Evolutionary conservation across 352 stramenopile genomes (phyloP).

Genomic region (Ophiocytium majus): DNA sequence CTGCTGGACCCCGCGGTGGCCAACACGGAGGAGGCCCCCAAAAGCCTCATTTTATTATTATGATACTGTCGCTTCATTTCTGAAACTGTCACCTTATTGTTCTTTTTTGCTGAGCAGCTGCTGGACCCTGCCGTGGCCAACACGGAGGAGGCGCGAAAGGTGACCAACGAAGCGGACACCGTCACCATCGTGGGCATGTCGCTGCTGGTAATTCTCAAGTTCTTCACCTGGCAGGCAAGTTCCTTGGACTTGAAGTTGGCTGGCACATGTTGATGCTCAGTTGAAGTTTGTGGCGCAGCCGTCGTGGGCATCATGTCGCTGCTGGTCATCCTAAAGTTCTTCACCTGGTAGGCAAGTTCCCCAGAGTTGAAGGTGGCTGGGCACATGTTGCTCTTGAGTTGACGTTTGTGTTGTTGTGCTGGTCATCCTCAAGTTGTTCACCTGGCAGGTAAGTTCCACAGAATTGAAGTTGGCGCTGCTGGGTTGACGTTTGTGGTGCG

Average conservation of each 20-base stretch:
- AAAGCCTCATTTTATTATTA: background rate
- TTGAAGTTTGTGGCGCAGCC: constrained; percentile 23
- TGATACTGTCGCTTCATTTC: background rate
- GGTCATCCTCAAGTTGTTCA: constrained; percentile 30
- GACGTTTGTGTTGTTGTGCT: too few relatives aligned
- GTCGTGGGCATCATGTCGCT: too few relatives aligned
- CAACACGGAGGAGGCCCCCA: too few relatives aligned
- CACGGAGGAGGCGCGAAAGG: background rate
- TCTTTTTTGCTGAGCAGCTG: too few relatives aligned
- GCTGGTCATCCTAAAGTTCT: constrained; percentile 32
- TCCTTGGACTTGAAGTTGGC: too few relatives aligned
- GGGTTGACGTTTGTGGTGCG: too few relatives aligned
- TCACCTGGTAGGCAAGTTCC: constrained; percentile 33
- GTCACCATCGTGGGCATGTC: background rate
- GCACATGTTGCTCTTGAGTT: too few relatives aligned
- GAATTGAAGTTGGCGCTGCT: too few relatives aligned
- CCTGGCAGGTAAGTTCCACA: too few relatives aligned
- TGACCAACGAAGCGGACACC: background rate
- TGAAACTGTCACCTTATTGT: background rate
- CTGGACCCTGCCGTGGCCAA: background rate
- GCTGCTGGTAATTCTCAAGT: constrained; percentile 4
- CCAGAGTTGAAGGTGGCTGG: too few relatives aligned
- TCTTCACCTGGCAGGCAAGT: constrained; percentile 18
- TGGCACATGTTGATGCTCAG: background rate
- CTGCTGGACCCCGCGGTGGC: too few relatives aligned